Evolutionary conservation across 1,139 yeast genomes (phyloP).

Genomic region (Taiozyma onychis): DNA sequence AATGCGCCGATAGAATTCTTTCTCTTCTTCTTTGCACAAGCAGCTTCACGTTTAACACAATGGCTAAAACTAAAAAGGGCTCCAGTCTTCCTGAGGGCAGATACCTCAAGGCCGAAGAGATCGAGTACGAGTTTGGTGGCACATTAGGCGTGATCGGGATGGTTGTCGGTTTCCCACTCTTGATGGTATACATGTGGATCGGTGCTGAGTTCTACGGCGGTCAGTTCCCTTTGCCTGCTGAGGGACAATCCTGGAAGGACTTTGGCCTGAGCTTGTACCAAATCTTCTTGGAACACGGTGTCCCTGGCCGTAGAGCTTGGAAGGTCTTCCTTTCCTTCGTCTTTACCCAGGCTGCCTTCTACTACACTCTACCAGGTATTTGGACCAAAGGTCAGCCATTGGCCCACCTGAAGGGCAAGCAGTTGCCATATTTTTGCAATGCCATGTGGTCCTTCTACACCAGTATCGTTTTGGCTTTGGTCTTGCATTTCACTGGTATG

Average conservation of each 20-base stretch:
- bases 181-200: slow-evolving; percentile 98
- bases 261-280: slow-evolving; percentile 42
- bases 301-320: slow-evolving; percentile 68
- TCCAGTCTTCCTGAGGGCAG: slow-evolving; percentile 18
- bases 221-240: slow-evolving; percentile 59
- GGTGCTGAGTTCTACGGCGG: slow-evolving; percentile 79
- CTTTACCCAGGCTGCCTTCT: slow-evolving; percentile 64
- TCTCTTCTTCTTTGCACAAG: not conserved
- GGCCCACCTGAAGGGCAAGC: slow-evolving; percentile 69
- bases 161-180: slow-evolving; percentile 86
- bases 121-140: slow-evolving; percentile 91
- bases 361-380: slow-evolving; percentile 87
- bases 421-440: slow-evolving; percentile 88
- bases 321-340: slow-evolving; percentile 65
- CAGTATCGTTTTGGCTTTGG: slow-evolving; percentile 50
- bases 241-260: slow-evolving; percentile 50
- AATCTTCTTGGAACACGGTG: slow-evolving; percentile 46
- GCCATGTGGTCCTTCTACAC: slow-evolving; percentile 82
- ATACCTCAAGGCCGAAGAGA: slow-evolving; percentile 34
- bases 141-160: slow-evolving; percentile 88
- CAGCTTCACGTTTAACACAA: not conserved
- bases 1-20: not conserved
- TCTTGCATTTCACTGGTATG: slow-evolving; percentile 65
- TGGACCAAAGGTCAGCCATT: slow-evolving; percentile 95
- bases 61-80: not conserved